Percentiles rank a stretch among this genome's conserved stretches.
Conservation (phyloP, 441 rosid species). For the Kokia cookei region DNA sequence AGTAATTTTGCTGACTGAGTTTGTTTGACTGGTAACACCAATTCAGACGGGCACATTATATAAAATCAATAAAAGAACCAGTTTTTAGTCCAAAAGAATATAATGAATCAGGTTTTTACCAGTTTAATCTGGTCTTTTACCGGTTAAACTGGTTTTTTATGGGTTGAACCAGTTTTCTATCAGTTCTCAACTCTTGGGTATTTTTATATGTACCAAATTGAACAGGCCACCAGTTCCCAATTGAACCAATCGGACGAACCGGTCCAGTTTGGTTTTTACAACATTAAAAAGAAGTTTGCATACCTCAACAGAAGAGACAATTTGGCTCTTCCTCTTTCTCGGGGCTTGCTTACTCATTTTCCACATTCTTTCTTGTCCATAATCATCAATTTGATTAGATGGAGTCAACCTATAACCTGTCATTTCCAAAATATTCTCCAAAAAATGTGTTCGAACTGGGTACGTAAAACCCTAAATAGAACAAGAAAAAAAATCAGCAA, state of each 20-base stretch:
- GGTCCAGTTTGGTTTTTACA: neutral
- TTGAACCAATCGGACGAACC: neutral
- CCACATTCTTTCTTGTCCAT: slow-evolving; percentile 89
- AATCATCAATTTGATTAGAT: slow-evolving; percentile 81
- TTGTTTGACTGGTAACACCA: no score
- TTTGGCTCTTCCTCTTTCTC: slow-evolving; percentile 81
- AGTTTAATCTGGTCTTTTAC: no score
- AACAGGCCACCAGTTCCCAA: neutral
- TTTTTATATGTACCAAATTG: neutral
- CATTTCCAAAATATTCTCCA: slow-evolving; percentile 75
- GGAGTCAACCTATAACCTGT: slow-evolving; percentile 66
- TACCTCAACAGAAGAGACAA: slow-evolving; percentile 89
- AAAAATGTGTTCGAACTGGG: slow-evolving; percentile 64
- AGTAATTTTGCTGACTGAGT: no score
- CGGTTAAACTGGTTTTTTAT: neutral
- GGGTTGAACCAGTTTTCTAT: neutral
- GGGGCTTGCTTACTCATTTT: slow-evolving; percentile 75
- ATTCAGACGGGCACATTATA: no score
- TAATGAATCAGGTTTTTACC: no score
- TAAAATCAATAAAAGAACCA: neutral
- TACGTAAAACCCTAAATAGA: slow-evolving; percentile 68
- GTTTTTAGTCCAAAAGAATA: neutral
- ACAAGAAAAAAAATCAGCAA: slow-evolving; percentile 13
- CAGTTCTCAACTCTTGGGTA: neutral
- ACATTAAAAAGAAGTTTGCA: slow-evolving; percentile 2